phyloP scores from a whole-genome alignment of 2,329 filamentous ascomycete species.

The Alternaria panax region DNA sequence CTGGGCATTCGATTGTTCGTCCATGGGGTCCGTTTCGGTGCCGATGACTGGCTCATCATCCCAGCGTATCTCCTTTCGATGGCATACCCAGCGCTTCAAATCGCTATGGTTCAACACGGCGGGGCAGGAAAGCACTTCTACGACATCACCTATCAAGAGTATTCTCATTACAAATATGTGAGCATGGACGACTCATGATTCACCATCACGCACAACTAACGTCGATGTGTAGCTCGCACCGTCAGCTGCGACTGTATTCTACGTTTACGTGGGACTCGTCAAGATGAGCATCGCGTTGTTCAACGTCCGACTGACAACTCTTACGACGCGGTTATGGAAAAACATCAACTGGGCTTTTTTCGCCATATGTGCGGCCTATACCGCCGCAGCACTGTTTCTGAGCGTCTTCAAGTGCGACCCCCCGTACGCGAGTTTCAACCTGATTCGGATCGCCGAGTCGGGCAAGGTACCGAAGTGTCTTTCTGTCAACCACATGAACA shows the following conservation, averaged over 20 bases:
- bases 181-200: neutral
- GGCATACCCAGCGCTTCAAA: neutral
- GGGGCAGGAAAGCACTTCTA: neutral
- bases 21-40: neutral
- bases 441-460: neutral
- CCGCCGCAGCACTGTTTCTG: neutral
- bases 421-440: neutral
- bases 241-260: neutral
- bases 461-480: neutral
- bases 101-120: neutral
- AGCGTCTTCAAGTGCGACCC: neutral
- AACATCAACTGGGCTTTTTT: neutral
- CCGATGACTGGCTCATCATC: neutral
- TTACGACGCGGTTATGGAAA: neutral
- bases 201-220: neutral
- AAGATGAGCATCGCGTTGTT: neutral
- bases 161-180: neutral
- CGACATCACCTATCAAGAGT: neutral
- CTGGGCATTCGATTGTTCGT: neutral
- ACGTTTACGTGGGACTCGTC: neutral
- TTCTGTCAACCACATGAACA: neutral
- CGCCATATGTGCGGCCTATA: neutral
- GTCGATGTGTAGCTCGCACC: neutral
- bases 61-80: neutral
- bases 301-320: neutral